A percentile compares a stretch with the other conserved stretches of the same genome.
These are phyloP conservation scores for Pyrus communis DNA, from an alignment of 306 rosid species.

Conservation along the genomic window DNA sequence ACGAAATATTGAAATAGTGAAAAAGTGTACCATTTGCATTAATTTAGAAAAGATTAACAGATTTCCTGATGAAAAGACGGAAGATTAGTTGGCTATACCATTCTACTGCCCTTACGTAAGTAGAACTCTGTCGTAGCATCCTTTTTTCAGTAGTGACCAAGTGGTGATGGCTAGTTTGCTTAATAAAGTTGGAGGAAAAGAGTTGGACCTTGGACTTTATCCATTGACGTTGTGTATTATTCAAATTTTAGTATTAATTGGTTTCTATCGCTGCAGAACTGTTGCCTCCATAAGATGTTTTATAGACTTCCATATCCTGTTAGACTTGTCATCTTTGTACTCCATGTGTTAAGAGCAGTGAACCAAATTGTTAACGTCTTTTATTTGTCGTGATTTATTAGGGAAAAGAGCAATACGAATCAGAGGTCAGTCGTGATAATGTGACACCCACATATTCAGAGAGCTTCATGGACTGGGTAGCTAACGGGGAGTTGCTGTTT, in stretches of 20 bases:
- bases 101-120: background rate
- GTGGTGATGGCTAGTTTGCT: background rate
- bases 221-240: background rate
- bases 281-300: background rate
- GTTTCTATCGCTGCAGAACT: background rate
- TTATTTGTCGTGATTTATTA: conserved; percentile 16
- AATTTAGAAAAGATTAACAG: background rate
- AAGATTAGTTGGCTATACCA: background rate
- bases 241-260: background rate
- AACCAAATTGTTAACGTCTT: background rate
- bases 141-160: background rate
- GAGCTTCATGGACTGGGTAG: conserved; percentile 18
- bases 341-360: too few species aligned
- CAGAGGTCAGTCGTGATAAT: background rate
- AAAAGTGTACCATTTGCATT: background rate
- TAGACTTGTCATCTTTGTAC: background rate
- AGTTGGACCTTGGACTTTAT: background rate
- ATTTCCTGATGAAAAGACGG: background rate
- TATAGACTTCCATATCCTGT: background rate
- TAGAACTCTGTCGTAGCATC: background rate
- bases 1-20: background rate
- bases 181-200: background rate
- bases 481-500: conserved; percentile 22
- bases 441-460: background rate
- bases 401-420: conserved; percentile 26